These are phyloP conservation scores for Cadophora gregata DNA, from an alignment of 2,329 filamentous ascomycete species.

Conservation along the genomic window DNA sequence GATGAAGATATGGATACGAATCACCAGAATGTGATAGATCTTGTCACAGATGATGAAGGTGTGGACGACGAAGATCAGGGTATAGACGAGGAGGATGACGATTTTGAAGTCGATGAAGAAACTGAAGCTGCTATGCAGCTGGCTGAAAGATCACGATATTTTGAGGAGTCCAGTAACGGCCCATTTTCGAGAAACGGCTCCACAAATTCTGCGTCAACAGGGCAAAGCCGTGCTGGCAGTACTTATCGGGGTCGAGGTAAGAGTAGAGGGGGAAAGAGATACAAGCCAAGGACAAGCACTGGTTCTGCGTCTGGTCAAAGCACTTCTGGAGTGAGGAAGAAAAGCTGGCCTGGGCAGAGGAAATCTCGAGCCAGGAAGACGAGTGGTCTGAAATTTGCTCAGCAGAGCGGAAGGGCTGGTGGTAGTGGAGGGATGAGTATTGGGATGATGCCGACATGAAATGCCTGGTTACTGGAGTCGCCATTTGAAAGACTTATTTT, in stretches of 20 bases:
- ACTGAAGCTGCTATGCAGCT: conserved; percentile 22
- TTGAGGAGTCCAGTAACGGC: conserved; percentile 7
- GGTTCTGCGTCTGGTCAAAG: conserved; percentile 28
- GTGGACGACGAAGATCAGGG: conserved; percentile 35
- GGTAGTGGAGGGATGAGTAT: conserved; percentile 28
- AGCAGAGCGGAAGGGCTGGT: conserved; percentile 18
- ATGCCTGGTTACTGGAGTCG: not conserved
- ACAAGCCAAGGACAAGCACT: conserved; percentile 23
- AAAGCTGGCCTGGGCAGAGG: conserved; percentile 28
- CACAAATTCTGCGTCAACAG: conserved; percentile 7
- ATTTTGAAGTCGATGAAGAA: conserved; percentile 25
- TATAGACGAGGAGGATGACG: conserved; percentile 27
- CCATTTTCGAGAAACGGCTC: conserved; percentile 1
- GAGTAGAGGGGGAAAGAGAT: conserved; percentile 20
- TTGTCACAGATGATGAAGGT: conserved; percentile 49
- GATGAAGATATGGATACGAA: conserved; percentile 42
- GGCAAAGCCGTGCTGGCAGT: conserved; percentile 2
- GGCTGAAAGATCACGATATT: conserved; percentile 25
- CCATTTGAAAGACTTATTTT: conserved; percentile 4
- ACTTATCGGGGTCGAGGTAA: conserved; percentile 11
- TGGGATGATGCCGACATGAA: conserved; percentile 39
- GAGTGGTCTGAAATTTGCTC: conserved; percentile 3
- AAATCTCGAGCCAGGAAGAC: conserved; percentile 23
- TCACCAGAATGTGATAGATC: conserved; percentile 57
- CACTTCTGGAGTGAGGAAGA: conserved; percentile 34